Base-by-base conservation (phyloP, 2,329 filamentous ascomycete species). In the Fonsecaea pugnacius region DNA sequence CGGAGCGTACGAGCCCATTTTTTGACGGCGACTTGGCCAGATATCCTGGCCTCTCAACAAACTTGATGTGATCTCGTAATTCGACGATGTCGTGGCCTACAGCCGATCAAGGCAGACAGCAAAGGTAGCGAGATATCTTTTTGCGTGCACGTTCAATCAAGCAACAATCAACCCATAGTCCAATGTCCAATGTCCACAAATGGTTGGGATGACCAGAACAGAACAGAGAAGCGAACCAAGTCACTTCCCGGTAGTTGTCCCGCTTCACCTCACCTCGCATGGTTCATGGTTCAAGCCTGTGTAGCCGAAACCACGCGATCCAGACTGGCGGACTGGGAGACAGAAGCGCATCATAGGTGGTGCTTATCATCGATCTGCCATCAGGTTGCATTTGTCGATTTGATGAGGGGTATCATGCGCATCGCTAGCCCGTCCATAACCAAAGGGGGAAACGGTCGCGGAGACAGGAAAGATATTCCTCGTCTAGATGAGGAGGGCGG, bases 1-100 rank as follows among this genome's bases (percentile, higher is more conserved):
- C 4, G 63, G 56, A 30, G 50, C 60, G 30, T 64, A 65, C 16
- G 68, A 70, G 21, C 68, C 68, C 68, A 70, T 70, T 4, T 38
- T 65, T 21, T 7, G n/a, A n/a, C n/a, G n/a, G n/a, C n/a, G n/a
- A n/a, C n/a, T 46, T 21, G 8, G 21, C 27, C 4, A 30, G 27
- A 30, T 30, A 30, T 30, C 27, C 4, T 30, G 6, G 6, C 6
- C 4, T 5, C 27, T 1, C 3, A 5, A 30, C 4, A 4, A 30
- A 30, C 27, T 30, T 30, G n/a, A 12, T 16, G 8, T 33, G 27
- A 10, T 30, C 4, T 14, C 8, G 27, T 30, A 6, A 30, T 30
- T 30, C n/a, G 51, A 53, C 9, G 10, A 12, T 14, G 43, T 48
- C 21, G 27, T 27, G 24, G 21, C 43, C 21, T 8, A 1, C 8